Evolutionary conservation across 1,284 basidiomycete species (phyloP).

Genomic region (Schizophyllum amplum): DNA sequence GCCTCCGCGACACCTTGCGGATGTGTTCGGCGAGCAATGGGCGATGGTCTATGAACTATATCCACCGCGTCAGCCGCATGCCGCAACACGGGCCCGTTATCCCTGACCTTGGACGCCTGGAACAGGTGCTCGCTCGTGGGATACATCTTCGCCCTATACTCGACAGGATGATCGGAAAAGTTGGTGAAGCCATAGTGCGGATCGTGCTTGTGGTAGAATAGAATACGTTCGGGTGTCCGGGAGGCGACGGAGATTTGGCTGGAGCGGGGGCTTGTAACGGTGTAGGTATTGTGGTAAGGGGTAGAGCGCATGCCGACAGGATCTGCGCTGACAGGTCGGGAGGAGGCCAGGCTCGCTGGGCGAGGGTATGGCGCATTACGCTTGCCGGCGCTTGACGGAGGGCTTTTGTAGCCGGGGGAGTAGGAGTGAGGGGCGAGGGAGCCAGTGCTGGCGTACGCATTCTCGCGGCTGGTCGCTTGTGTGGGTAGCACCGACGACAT

Average conservation of each 20-base stretch:
- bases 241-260: not conserved
- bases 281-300: not conserved
- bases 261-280: not conserved
- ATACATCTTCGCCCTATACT: conserved; percentile 49
- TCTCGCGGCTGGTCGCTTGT: not conserved
- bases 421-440: not conserved
- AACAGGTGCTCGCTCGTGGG: conserved; percentile 63
- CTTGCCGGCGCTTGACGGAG: too few relatives aligned
- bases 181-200: conserved; percentile 60
- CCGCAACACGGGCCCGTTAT: not conserved
- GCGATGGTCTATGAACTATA: conserved; percentile 44
- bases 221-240: conserved; percentile 17
- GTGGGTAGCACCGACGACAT: not conserved
- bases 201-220: conserved; percentile 50
- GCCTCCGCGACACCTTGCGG: conserved; percentile 44
- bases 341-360: not conserved
- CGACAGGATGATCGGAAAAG: conserved; percentile 49
- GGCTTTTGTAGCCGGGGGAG: too few relatives aligned
- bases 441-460: not conserved
- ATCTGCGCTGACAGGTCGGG: not conserved
- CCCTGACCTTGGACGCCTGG: conserved; percentile 51
- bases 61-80: not conserved
- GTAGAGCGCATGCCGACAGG: not conserved
- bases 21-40: conserved; percentile 57
- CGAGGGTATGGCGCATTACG: not conserved